These are phyloP conservation scores for Rhinocladiella similis DNA, from an alignment of 2,329 filamentous ascomycete species.

Conservation along the genomic window DNA sequence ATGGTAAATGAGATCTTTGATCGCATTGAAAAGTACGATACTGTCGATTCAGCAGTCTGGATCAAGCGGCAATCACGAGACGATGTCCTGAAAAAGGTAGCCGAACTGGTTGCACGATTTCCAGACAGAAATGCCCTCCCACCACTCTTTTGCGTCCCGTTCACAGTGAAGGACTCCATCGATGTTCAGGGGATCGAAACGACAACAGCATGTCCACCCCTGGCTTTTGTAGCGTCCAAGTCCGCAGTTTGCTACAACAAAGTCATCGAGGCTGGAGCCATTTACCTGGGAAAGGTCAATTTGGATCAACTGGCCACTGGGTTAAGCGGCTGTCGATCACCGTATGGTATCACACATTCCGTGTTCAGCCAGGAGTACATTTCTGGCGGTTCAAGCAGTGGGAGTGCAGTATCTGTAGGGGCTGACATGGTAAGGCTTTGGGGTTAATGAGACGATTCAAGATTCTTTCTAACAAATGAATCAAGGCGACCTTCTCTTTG, in stretches of 20 bases:
- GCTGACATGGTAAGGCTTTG: conserved; percentile 45
- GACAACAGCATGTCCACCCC: conserved; percentile 50
- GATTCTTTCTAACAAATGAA: conserved; percentile 2
- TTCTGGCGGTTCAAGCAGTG: conserved; percentile 59
- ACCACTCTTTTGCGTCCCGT: conserved; percentile 52
- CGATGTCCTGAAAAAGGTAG: conserved; percentile 43
- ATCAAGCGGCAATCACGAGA: conserved; percentile 46
- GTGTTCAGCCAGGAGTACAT: conserved; percentile 52
- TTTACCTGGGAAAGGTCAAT: conserved; percentile 60
- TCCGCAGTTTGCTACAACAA: conserved; percentile 50
- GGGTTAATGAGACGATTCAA: background rate
- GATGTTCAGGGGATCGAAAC: conserved; percentile 47
- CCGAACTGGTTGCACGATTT: conserved; percentile 43
- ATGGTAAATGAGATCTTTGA: conserved; percentile 39
- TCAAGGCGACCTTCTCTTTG: conserved; percentile 50
- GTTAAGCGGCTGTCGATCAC: conserved; percentile 58
- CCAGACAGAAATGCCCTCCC: conserved; percentile 41
- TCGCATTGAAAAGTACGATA: conserved; percentile 51
- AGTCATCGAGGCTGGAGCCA: conserved; percentile 52
- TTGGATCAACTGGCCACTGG: conserved; percentile 65
- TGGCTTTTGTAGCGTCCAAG: conserved; percentile 48
- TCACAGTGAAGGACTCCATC: conserved; percentile 52
- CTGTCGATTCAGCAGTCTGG: conserved; percentile 53
- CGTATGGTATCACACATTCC: conserved; percentile 58
- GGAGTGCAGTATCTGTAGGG: conserved; percentile 56